A percentile compares a stretch with the other conserved stretches of the same genome.
Evolutionary conservation across 495 filamentous ascomycete species (phyloP).

Genomic region (Tuber umbilicatum): DNA sequence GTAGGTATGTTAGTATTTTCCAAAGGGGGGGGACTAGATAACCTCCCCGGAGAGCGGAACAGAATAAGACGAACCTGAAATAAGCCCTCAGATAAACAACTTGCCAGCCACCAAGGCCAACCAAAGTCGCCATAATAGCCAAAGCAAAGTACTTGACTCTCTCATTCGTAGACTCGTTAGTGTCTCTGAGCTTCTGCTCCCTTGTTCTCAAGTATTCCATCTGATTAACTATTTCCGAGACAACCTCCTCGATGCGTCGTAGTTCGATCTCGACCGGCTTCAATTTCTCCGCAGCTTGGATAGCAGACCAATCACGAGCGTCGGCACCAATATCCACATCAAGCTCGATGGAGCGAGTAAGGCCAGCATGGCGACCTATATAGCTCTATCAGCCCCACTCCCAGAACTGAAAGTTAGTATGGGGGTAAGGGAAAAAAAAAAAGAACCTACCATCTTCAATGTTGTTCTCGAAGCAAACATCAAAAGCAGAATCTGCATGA

Average conservation of each 20-base stretch:
- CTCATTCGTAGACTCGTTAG: conserved; percentile 98
- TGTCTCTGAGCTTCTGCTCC: conserved; percentile 94
- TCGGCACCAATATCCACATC: conserved; percentile 99
- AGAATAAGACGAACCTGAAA: conserved; percentile 59
- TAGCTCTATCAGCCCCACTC: background rate
- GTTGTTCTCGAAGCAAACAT: conserved; percentile 93
- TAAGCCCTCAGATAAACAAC: conserved; percentile 95
- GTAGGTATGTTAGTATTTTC: conserved; percentile 9
- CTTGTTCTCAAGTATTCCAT: conserved; percentile 86
- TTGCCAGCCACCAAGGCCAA: conserved; percentile 91
- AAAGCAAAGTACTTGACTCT: conserved; percentile 98
- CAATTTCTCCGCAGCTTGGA: conserved; percentile 93
- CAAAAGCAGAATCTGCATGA: conserved; percentile 88
- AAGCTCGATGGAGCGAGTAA: conserved; percentile 76
- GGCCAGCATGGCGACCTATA: conserved; percentile 47
- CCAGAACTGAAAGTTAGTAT: background rate
- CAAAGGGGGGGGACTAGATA: background rate
- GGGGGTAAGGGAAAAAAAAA: conserved; percentile 24
- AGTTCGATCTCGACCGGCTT: conserved; percentile 96
- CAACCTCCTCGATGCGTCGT: conserved; percentile 82
- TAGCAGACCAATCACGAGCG: conserved; percentile 94
- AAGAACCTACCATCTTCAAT: conserved; percentile 58
- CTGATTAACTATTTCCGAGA: conserved; percentile 71
- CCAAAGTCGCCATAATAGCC: conserved; percentile 85
- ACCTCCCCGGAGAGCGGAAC: background rate